Evolutionary conservation across 768 basidiomycete species (phyloP), one percentile per base, ranked within the genome.

Genomic region (Russula virescens): DNA sequence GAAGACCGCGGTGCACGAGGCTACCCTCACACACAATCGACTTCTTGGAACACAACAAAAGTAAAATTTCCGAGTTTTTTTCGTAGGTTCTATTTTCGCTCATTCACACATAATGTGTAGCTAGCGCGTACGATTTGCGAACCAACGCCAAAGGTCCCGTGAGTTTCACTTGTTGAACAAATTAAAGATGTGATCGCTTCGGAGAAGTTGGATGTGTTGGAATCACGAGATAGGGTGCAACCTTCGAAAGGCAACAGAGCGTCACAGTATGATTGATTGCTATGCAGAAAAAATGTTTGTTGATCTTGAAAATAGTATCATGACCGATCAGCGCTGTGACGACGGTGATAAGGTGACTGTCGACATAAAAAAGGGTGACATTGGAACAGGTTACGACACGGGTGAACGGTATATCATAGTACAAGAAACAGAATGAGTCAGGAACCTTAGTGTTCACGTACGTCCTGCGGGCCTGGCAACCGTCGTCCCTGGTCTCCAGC

Each of bases 131-230:
- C 71, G 57, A 72, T 87, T 67, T 73, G 77, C 19, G 86, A 87
- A 62, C 75, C 82, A 35, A 78, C 79, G 2, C 71, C 76, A 1
- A 81, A 81, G 28, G 72, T 78, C 1, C 66, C 78, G 9, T 68
- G 79, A 31, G 80, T 79, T 5, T 68, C 70, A 21, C 71, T 87
- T 57, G 71, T 87, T 5, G 78, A 80, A 42, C 86, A 88, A 66
- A 76, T 78, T n/a, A 76, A 75, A 55, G 87, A 89, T 61, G 74
- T 89, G 5, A 73, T 83, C 7, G 87, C 87, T 1, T 82, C 85
- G 51, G 88, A 91, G 72, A 89, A 88, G 71, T 72, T 91, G 55
- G 79, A 83, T 52, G 75, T 80, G 14, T 68, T 82, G 34, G 84
- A 85, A 35, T 28, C 54, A 16, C 47, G 58, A 40, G 58, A 64